Conservation (phyloP, 495 filamentous ascomycete species). For the Penicillium lagena region DNA sequence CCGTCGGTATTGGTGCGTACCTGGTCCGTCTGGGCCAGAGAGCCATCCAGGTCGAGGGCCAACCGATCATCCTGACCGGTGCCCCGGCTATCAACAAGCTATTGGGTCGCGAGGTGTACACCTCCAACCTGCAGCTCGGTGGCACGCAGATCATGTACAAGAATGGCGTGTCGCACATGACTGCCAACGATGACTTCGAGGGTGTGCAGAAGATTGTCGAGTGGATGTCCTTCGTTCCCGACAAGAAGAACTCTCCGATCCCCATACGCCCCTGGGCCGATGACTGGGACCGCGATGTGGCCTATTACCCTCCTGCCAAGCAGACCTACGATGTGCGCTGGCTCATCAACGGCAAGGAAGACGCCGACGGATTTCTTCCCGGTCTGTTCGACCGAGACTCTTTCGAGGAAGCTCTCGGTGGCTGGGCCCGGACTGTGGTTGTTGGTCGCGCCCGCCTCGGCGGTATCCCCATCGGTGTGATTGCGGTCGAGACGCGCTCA, state of each 20-base stretch:
- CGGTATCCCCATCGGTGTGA: slow-evolving; percentile 98
- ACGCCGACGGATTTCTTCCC: slow-evolving; percentile 77
- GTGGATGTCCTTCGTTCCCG: slow-evolving; percentile 95
- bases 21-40: slow-evolving; percentile 95
- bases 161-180: slow-evolving; percentile 99
- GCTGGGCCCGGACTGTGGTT: slow-evolving; percentile 95
- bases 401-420: slow-evolving; percentile 93
- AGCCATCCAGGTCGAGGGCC: slow-evolving; percentile 97
- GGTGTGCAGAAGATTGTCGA: slow-evolving; percentile 97
- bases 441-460: slow-evolving; percentile 94
- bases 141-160: slow-evolving; percentile 99
- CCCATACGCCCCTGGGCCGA: slow-evolving; percentile 83
- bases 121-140: slow-evolving; percentile 96
- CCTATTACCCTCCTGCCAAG: slow-evolving; percentile 78
- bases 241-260: slow-evolving; percentile 82
- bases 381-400: slow-evolving; percentile 96
- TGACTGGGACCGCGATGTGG: slow-evolving; percentile 86
- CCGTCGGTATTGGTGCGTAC: slow-evolving; percentile 97
- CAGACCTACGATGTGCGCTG: slow-evolving; percentile 89
- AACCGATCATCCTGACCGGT: slow-evolving; percentile 98
- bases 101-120: slow-evolving; percentile 96
- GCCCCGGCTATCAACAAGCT: slow-evolving; percentile 97
- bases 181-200: slow-evolving; percentile 93
- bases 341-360: slow-evolving; percentile 86
- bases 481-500: slow-evolving; percentile 90